Evolutionary conservation across 345 rosid species (phyloP), one percentile per base, ranked within the genome.

Genomic region (Salix caprea): DNA sequence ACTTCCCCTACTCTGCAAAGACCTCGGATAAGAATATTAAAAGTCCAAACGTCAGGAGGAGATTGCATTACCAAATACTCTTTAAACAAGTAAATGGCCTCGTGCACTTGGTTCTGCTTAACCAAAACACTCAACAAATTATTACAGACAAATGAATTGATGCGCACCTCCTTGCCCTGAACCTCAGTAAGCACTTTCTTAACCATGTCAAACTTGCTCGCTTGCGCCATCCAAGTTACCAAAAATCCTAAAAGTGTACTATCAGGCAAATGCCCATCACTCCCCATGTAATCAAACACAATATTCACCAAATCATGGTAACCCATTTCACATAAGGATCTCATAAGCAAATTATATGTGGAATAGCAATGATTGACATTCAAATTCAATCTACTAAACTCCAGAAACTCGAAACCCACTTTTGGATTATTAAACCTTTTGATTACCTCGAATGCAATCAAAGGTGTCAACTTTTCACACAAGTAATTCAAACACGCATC

Each of bases 1-100:
- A 85, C 86, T 74, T 83, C 88, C 40, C 88, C 87, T 42, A 79
- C 26, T 23, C 83, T 72, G 79, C 96, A 90, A 65, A 93, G 86
- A 80, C 97, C 97, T 65, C 81, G 81, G 26, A 95, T 89, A 71
- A 93, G 79, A 81, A 92, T 91, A 83, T 94, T 94, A 70, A 91
- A 89, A 16, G 94, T 89, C 85, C 96, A 84, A 13, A 91, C 82
- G 80, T 91, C 92, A 2, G 86, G 87, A 58, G 81, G 80, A 65
- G 84, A 85, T 9, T 81, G 82, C 72, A 76, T 85, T 24, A 75
- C 79, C 75, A 87, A 66, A 81, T 85, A 79, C 61, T 88, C 85
- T 71, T 85, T 77, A 71, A 89, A 89, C 52, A 93, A 48, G 44
- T 74, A 66, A 54, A 95, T 62, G 0, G 99, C 97, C 75, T 88